Percentiles rank a stretch among this genome's conserved stretches.
Conservation (phyloP, 495 filamentous ascomycete genomes). For the Elasticomyces elasticus region DNA sequence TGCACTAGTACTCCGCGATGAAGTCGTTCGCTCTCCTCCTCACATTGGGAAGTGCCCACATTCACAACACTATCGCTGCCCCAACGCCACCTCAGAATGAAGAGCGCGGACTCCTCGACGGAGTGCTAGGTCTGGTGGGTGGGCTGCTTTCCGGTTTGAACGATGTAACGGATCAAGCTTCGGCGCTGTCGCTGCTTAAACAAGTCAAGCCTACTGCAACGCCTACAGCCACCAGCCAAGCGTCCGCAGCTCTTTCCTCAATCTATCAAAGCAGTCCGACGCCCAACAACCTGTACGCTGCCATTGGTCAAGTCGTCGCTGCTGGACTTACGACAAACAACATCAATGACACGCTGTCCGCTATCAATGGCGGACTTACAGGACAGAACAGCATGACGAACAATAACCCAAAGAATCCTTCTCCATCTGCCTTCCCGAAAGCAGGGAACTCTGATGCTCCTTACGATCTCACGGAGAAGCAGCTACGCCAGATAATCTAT, state of each 20-base stretch:
- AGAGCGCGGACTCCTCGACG: background rate
- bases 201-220: conserved; percentile 2
- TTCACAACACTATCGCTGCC: background rate
- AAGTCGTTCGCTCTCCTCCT: background rate
- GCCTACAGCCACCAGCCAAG: background rate
- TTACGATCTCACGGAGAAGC: conserved; percentile 34
- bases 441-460: conserved; percentile 33
- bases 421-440: conserved; percentile 25
- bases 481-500: conserved; percentile 35
- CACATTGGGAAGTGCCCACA: background rate
- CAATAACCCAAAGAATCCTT: conserved; percentile 16
- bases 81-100: background rate
- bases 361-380: conserved; percentile 3
- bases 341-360: background rate
- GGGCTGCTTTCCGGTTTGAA: background rate
- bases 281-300: conserved; percentile 13
- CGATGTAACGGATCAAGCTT: too few relatives aligned
- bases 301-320: conserved; percentile 1
- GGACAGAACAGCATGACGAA: conserved; percentile 19
- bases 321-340: conserved; percentile 7
- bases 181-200: background rate
- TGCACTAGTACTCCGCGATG: background rate
- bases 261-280: conserved; percentile 8
- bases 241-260: background rate
- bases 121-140: background rate